Conservation (phyloP, 2,329 filamentous ascomycete genomes). For the Neocatenulostroma microsporum region DNA sequence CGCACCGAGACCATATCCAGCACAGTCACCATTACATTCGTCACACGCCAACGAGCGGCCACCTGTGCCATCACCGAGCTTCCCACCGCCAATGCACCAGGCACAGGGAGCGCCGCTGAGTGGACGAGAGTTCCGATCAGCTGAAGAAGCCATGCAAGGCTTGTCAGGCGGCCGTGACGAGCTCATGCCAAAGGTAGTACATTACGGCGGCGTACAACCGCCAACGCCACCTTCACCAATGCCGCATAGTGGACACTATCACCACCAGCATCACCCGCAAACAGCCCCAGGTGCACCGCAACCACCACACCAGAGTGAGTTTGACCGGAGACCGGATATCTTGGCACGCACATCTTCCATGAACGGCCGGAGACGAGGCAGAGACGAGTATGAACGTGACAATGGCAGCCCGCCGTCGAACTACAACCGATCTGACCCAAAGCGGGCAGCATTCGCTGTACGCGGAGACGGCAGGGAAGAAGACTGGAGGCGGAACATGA, state of each 20-base stretch:
- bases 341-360: conserved; percentile 38
- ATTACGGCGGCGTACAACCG: conserved; percentile 90
- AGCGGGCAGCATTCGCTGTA: conserved; percentile 30
- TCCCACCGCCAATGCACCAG: conserved; percentile 46
- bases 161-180: conserved; percentile 88
- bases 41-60: conserved; percentile 56
- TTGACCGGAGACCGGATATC: conserved; percentile 20
- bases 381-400: conserved; percentile 85
- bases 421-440: conserved; percentile 57
- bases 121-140: conserved; percentile 79
- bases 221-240: conserved; percentile 81
- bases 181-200: conserved; percentile 82
- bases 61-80: conserved; percentile 69
- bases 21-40: conserved; percentile 51
- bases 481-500: conserved; percentile 67
- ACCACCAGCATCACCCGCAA: conserved; percentile 10
- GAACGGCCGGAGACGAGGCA: conserved; percentile 63
- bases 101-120: conserved; percentile 40
- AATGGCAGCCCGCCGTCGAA: conserved; percentile 67
- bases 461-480: conserved; percentile 14
- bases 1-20: conserved; percentile 31
- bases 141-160: conserved; percentile 88
- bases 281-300: conserved; percentile 16
- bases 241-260: conserved; percentile 32
- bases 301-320: neutral